Evolutionary conservation across 345 rosid genomes (phyloP), one percentile per base, ranked within the genome.

Genomic region (Erucastrum elatum): DNA sequence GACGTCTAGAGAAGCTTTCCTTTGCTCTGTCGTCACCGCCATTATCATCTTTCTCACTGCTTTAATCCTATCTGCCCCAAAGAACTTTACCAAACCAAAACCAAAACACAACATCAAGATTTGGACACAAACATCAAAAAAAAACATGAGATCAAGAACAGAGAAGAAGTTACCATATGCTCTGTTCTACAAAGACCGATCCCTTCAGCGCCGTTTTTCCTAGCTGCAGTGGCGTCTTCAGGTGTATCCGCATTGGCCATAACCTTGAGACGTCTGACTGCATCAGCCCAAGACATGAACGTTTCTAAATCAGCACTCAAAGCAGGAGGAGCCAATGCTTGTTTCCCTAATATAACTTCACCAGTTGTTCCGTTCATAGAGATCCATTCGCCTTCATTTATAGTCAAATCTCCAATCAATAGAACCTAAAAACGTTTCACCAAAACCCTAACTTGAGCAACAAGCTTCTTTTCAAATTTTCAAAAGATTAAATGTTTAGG

Each of bases 241-340:
- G 98, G 98, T n/a, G 98, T 94, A 78, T 94, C 98, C 58, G 90
- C 97, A 83, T 94, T 94, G 60, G 98, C 98, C 98, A 94, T 94
- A 64, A 94, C 96, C 97, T 91, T 91, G 75, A 94, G 89, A 69
- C 61, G 90, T 82, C 95, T 88, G 16, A 88, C 68, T 80, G 78
- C 82, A 49, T 94, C 98, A 39, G 97, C 94, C 97, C 97, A 92
- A 60, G 91, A 84, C 98, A 94, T 92, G 71, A 94, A 91, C 17
- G 85, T 88, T 78, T 92, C 94, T 6, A 94, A 77, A 80, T 94
- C 94, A 6, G 85, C 80, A 80, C 95, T 94, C 64, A 94, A 13
- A 64, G 93, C 88, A 4, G 97, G 97, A 86, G 98, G 97, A 82
- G 95, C 83, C 5, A 92, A 83, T 11, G 88, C 85, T 59, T 94